Conservation (phyloP, 1,139 yeast species). For the Yamadazyma membranifaciens region DNA sequence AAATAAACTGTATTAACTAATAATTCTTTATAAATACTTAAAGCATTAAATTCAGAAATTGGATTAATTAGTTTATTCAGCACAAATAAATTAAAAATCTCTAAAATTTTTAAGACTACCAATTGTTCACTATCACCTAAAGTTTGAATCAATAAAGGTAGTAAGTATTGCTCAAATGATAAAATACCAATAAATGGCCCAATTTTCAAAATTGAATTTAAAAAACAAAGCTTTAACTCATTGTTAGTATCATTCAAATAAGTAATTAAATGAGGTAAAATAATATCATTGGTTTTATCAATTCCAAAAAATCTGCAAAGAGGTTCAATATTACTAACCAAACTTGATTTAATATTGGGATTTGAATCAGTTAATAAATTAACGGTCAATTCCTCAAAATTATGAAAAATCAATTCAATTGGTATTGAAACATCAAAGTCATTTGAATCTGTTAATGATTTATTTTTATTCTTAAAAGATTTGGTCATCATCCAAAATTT, state of each 20-base stretch:
- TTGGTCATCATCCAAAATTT: constrained; percentile 67
- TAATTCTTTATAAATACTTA: constrained; percentile 40
- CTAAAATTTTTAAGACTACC: constrained; percentile 74
- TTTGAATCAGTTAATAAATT: constrained; percentile 67
- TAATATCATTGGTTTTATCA: constrained; percentile 82
- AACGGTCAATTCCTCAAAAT: constrained; percentile 66
- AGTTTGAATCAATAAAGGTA: constrained; percentile 82
- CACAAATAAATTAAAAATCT: constrained; percentile 50
- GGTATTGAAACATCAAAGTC: constrained; percentile 19
- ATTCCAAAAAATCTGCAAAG: constrained; percentile 82
- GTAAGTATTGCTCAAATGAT: constrained; percentile 81
- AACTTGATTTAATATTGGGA: constrained; percentile 64
- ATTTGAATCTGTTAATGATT: constrained; percentile 3
- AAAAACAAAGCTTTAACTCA: constrained; percentile 65
- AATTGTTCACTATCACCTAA: constrained; percentile 80
- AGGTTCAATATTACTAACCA: constrained; percentile 67
- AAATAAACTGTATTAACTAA: constrained; percentile 29
- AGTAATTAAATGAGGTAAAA: constrained; percentile 87
- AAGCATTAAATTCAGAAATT: constrained; percentile 36
- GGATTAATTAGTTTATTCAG: constrained; percentile 35
- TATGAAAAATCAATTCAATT: constrained; percentile 30
- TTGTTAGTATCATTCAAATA: constrained; percentile 80
- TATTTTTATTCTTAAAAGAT: constrained; percentile 34
- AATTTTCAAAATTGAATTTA: constrained; percentile 72
- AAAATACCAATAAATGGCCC: constrained; percentile 80